Conservation (phyloP, 2,329 filamentous ascomycete genomes). For the Phaeophleospora eucalypticola region DNA sequence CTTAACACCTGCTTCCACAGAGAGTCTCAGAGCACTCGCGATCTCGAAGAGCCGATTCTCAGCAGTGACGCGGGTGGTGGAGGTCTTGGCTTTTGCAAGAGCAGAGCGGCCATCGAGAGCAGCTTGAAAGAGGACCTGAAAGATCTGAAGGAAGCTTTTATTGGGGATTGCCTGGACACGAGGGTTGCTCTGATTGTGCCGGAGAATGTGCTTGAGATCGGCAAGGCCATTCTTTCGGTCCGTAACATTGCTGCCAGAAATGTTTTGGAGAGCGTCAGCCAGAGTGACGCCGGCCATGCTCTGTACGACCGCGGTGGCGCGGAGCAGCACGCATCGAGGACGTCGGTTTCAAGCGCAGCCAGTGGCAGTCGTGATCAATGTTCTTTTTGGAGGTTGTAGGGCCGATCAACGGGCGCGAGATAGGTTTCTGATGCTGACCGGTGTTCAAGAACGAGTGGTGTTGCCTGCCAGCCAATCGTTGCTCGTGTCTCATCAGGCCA, state of each 20-base stretch:
- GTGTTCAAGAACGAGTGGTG: background rate
- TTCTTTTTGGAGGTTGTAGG: no score
- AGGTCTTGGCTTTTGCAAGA: slow-evolving; percentile 53
- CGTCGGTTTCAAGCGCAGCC: no score
- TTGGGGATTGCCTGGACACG: slow-evolving; percentile 56
- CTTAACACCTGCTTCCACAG: slow-evolving; percentile 64
- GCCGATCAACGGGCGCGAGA: no score
- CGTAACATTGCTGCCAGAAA: slow-evolving; percentile 42
- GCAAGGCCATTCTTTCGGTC: slow-evolving; percentile 51
- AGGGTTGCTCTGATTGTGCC: slow-evolving; percentile 47
- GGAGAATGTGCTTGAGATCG: slow-evolving; percentile 54
- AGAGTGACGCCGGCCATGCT: slow-evolving; percentile 16
- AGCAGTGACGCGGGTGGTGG: slow-evolving; percentile 35
- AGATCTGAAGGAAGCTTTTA: slow-evolving; percentile 74
- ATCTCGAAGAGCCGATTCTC: slow-evolving; percentile 61
- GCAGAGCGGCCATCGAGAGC: slow-evolving; percentile 63
- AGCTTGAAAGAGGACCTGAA: slow-evolving; percentile 73
- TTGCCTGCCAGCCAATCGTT: background rate
- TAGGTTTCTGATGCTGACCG: background rate
- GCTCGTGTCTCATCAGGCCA: no score
- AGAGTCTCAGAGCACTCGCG: slow-evolving; percentile 66
- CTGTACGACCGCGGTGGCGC: background rate
- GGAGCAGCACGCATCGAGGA: background rate
- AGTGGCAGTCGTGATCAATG: no score
- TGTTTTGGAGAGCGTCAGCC: slow-evolving; percentile 22